Evolutionary conservation across 2,329 filamentous ascomycete genomes (phyloP), one percentile per base, ranked within the genome.

Genomic region (Sphaerulina vaccinii): DNA sequence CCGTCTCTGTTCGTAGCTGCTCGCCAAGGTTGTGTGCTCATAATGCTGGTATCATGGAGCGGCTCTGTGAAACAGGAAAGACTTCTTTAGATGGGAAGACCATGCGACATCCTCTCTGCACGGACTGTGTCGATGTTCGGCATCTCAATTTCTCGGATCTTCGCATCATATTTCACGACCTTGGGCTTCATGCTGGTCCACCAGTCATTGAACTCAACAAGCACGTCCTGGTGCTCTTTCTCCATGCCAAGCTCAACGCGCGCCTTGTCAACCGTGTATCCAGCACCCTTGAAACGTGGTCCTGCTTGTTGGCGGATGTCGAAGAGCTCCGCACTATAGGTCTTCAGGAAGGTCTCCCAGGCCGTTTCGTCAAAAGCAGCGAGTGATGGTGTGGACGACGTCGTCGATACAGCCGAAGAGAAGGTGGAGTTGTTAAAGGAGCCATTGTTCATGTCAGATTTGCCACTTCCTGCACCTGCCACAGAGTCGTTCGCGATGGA

Each of bases 211-310:
- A 74, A 74, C 5, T 66, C 62, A 23, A 62, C 62, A 8, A 49
- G 27, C 39, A 65, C 52, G 10, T 65, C 65, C 11, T 59, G 53
- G 36, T 55, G 45, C 35, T 58, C 47, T 23, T 52, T 50, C 18
- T 59, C 53, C 32, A 43, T 23, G 11, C 46, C 47, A 11, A 53
- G 53, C 57, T 67, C 65, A 13, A 56, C 46, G 36, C 59, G 55
- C 39, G 61, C 37, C 36, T 56, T 61, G 43, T 68, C 63, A 44
- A 67, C 57, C 11, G 51, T 61, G 37, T 61, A 53, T 13, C 56
- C 61, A 22, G 58, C 59, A 51, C 76, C 75, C 27, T 71, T 71
- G 49, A 78, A 69, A 46, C 73, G 72, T 3, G 71, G 67, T 24
- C 75, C 61, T n/a, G 69, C 65, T 49, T 45, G 29, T 27, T 66